A percentile compares a stretch with the other conserved stretches of the same genome.
phyloP scores from a whole-genome alignment of 495 filamentous ascomycete species.

The Tuber microsphaerosporum region DNA sequence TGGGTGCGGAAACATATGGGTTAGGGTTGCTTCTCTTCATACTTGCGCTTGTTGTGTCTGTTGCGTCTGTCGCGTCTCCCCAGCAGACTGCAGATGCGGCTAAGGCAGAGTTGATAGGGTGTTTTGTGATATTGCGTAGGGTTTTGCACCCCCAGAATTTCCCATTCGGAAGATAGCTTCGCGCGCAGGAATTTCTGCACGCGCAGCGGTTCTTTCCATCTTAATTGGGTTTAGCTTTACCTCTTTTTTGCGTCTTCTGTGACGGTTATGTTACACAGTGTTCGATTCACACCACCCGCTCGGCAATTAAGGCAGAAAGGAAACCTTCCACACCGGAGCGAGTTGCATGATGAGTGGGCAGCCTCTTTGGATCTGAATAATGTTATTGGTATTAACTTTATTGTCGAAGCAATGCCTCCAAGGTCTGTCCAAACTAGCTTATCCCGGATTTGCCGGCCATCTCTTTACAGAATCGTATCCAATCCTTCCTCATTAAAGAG shows the following conservation, averaged over 20 bases:
- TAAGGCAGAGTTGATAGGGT: too few relatives aligned
- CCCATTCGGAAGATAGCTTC: too few relatives aligned
- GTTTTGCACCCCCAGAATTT: too few relatives aligned
- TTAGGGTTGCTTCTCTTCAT: neutral
- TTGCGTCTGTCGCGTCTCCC: conserved; percentile 1
- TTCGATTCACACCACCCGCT: too few relatives aligned
- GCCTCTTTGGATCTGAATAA: neutral
- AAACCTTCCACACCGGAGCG: neutral
- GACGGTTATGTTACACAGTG: too few relatives aligned
- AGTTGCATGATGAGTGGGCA: neutral
- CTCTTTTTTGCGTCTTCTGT: too few relatives aligned
- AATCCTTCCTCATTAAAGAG: conserved; percentile 21
- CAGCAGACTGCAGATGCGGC: neutral
- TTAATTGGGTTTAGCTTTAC: too few relatives aligned
- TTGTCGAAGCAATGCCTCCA: conserved; percentile 7
- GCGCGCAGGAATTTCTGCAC: too few relatives aligned
- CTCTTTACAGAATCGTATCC: conserved; percentile 16
- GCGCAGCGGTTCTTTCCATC: too few relatives aligned
- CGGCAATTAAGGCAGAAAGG: too few relatives aligned
- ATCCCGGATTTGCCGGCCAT: conserved; percentile 12
- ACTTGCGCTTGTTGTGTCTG: neutral
- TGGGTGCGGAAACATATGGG: neutral
- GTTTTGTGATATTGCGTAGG: too few relatives aligned
- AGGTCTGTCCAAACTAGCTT: conserved; percentile 1
- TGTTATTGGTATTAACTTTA: neutral